These are phyloP conservation scores for Annulohypoxylon maeteangense DNA, from an alignment of 495 filamentous ascomycete species.

Conservation along the genomic window DNA sequence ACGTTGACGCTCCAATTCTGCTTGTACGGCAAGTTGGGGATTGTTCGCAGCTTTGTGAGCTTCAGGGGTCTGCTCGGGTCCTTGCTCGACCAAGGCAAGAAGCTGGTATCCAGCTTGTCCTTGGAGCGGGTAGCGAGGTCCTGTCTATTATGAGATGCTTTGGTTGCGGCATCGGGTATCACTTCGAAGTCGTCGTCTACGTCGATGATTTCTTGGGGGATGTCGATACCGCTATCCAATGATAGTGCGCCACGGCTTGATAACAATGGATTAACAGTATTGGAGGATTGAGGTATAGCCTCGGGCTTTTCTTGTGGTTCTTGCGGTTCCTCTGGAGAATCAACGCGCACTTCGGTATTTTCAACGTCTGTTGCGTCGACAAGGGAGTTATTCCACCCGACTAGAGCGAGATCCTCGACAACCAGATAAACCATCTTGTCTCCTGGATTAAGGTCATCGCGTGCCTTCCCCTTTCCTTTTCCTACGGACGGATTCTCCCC, in stretches of 20 bases:
- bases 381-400: conserved; percentile 54
- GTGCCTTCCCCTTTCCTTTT: conserved; percentile 37
- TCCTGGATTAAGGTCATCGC: neutral
- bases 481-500: neutral
- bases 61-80: conserved; percentile 48
- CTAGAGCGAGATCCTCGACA: conserved; percentile 52
- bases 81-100: conserved; percentile 43
- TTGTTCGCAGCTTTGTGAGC: conserved; percentile 53
- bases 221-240: conserved; percentile 26
- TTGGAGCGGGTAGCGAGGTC: conserved; percentile 24
- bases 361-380: conserved; percentile 36
- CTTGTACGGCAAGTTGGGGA: conserved; percentile 58
- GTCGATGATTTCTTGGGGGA: conserved; percentile 25
- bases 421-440: conserved; percentile 51
- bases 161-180: conserved; percentile 35
- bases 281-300: conserved; percentile 1
- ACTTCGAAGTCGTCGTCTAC: conserved; percentile 48
- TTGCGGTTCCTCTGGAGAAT: neutral
- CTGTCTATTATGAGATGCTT: conserved; percentile 35
- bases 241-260: conserved; percentile 1
- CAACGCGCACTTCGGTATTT: conserved; percentile 14
- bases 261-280: neutral
- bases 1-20: conserved; percentile 63
- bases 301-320: conserved; percentile 16
- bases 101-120: neutral